Base-by-base conservation (phyloP, 2,329 filamentous ascomycete species). In the Penicillium crustosum region DNA sequence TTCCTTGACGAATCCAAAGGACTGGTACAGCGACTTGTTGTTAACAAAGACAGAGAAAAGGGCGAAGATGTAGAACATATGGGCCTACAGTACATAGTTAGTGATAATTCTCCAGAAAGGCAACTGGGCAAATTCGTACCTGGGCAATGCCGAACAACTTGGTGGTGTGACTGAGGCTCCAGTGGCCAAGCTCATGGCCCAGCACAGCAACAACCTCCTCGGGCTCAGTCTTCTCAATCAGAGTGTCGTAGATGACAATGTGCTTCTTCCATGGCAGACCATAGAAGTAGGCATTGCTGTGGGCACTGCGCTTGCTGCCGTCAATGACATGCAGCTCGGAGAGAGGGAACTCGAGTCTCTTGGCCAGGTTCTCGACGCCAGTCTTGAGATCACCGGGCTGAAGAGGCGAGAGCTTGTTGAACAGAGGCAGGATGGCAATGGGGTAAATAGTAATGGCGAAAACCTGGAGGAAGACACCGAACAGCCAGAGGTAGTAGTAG, bases 261-360 rank as follows among this genome's bases (percentile, higher is more conserved):
- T 97, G 95, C 85, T 97, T 97, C 85, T 97, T 97, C 93, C 93
- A 99, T 42, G 94, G 94, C 55, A 99, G 85, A 60, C 94, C 94
- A 69, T 95, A 97, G 80, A 99, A 99, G 78, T 95, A 96, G 21
- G 91, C 90, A 71, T 96, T 96, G 78, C 89, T 92, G 78, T 96
- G 91, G 25, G 90, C 89, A 72, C 88, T 91, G 67, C 91, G 85
- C 81, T 93, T 93, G 79, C 89, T 93, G 49, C 91, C 91, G 73
- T 96, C 91, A 70, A 99, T 99, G 70, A 97, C 93, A 72, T 96
- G 91, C 44, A 99, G 84, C 72, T 97, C 92, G 62, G 89, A 87
- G 31, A 99, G 87, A 2, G 94, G 94, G 78, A 99, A 99, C 62
- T 93, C 86, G 65, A 99, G 85, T 72, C 86, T 88, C 66, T 86